Percentiles rank a stretch among this genome's conserved stretches.
Evolutionary conservation across 805 yeast species (phyloP).

Genomic region (Hanseniaspora lachancei): DNA sequence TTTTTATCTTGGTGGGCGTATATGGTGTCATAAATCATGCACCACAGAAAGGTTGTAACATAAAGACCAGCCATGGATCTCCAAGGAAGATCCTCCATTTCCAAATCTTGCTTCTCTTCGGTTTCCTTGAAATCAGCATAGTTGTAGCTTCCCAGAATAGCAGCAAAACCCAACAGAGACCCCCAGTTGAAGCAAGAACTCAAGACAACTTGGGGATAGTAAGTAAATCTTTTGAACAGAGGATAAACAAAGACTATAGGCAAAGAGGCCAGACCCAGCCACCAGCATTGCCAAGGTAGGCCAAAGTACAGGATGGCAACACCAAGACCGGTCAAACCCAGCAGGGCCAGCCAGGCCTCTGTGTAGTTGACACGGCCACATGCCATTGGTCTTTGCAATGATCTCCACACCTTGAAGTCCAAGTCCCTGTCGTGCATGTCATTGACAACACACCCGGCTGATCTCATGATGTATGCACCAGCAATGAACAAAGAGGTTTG

Average conservation of each 20-base stretch:
- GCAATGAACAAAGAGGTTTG: conserved; percentile 44
- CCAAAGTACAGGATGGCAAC: conserved; percentile 48
- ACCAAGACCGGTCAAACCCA: conserved; percentile 63
- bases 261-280: conserved; percentile 68
- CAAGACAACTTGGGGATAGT: conserved; percentile 80
- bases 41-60: conserved; percentile 72
- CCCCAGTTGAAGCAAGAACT: conserved; percentile 90
- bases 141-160: conserved; percentile 35
- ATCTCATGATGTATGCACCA: conserved; percentile 87
- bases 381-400: conserved; percentile 85
- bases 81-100: conserved; percentile 54
- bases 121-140: background rate
- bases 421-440: conserved; percentile 75
- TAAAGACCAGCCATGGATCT: conserved; percentile 68
- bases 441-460: conserved; percentile 94
- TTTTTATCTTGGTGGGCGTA: conserved; percentile 95
- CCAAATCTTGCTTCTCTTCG: background rate
- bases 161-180: conserved; percentile 85
- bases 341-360: conserved; percentile 59
- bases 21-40: conserved; percentile 88
- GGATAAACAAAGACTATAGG: conserved; percentile 80
- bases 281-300: conserved; percentile 70
- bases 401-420: conserved; percentile 76
- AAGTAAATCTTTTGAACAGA: conserved; percentile 82
- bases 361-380: conserved; percentile 61